Evolutionary conservation across 140 eudicot genomes (phyloP), one percentile per base, ranked within the genome.

Genomic region (Anethum foeniculum): DNA sequence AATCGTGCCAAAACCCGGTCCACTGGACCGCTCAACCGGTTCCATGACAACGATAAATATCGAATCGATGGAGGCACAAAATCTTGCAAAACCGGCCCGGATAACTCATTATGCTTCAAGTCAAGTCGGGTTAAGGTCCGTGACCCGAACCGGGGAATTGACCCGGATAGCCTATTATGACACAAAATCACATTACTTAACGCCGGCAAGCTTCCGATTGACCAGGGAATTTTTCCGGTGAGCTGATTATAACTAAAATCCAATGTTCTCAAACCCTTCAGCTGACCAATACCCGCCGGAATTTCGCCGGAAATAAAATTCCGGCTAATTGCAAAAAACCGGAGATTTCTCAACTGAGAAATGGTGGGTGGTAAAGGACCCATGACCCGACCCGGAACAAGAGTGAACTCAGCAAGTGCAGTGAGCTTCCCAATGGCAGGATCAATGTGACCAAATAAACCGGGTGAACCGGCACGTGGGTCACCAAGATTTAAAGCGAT

Each of bases 211-310:
- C 89, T 76, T 77, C 93, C 96, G 72, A 95, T 78, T 1, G 87
- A 60, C 81, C 71, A 51, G 0, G 97, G 95, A 3, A 95, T 76
- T 36, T 28, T 86, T 25, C 97, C 99, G 77, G 92, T 80, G 85
- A 95, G 89, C 75, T 92, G 97, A 43, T 95, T 95, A 74, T 89
- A 92, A 72, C 99, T 95, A 25, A 95, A 89, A 81, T 95, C 99
- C 8, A 95, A 86, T 3, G 99, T 95, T 44, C 88, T 86, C 12
- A 95, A 81, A 49, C 75, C 76, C 3, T 79, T 85, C 30, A 95
- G 85, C 79, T 75, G 71, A 9, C 93, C 90, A 7, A 95, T 64
- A 19, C 82, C 72, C n/a, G 87, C 89, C 77, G 99, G 99, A 12
- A 95, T 90, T 19, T 80, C 83, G n/a, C 99, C 99, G 83, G 97